These are phyloP conservation scores for Gyrodon lividus DNA, from an alignment of 768 basidiomycete genomes.

Conservation along the genomic window DNA sequence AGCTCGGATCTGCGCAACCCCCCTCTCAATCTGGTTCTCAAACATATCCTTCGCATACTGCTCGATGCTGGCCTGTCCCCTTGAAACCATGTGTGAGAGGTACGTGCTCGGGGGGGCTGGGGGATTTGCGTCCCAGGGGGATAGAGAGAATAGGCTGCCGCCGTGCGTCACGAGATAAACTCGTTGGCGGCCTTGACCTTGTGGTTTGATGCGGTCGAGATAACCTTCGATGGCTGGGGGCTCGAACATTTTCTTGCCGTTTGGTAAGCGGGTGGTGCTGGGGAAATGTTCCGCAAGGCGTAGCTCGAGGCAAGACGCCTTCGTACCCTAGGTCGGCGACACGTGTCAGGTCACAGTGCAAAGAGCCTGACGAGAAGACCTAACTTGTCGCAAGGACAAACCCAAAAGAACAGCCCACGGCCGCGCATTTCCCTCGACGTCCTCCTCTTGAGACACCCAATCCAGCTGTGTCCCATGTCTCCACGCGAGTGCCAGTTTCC, in stretches of 20 bases:
- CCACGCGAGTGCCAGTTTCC: conserved; percentile 76
- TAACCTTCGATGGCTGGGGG: conserved; percentile 88
- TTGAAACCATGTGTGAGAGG: conserved; percentile 29
- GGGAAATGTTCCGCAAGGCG: conserved; percentile 71
- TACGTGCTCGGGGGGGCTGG: conserved; percentile 64
- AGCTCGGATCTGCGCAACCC: conserved; percentile 58
- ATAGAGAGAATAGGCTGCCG: conserved; percentile 66
- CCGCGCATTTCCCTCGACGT: conserved; percentile 58
- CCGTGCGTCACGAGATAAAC: conserved; percentile 73
- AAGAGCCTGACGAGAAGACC: conserved; percentile 13
- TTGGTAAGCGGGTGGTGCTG: conserved; percentile 38
- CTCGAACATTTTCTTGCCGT: conserved; percentile 54
- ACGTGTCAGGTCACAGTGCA: conserved; percentile 13
- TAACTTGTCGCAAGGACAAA: conserved; percentile 68
- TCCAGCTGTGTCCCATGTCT: conserved; percentile 69
- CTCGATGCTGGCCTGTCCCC: conserved; percentile 26
- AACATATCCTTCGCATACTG: conserved; percentile 38
- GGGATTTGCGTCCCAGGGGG: conserved; percentile 54
- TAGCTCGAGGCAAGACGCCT: conserved; percentile 64
- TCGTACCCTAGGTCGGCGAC: conserved; percentile 30
- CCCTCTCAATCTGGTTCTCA: conserved; percentile 58
- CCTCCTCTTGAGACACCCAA: conserved; percentile 80
- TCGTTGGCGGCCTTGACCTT: conserved; percentile 53
- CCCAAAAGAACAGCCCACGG: conserved; percentile 78
- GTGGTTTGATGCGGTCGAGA: conserved; percentile 66